Evolutionary conservation across 345 rosid genomes (phyloP), one percentile per base, ranked within the genome.

Genomic region (Boechera divaricarpa): DNA sequence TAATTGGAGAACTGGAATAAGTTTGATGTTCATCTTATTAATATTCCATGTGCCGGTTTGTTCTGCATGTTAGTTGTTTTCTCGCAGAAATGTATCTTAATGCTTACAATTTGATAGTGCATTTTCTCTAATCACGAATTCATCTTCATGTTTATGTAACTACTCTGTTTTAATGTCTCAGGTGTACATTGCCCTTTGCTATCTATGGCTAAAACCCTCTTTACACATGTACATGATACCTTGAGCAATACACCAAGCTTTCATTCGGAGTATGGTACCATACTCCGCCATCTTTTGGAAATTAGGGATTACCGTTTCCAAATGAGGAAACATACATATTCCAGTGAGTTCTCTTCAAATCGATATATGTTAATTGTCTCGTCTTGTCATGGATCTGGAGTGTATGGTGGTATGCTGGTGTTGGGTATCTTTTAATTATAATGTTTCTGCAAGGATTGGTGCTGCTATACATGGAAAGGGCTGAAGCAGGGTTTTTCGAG

Each of bases 181-280:
- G 98, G 90, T 49, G 81, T 71, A 79, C 63, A 67, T 69, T 75
- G 79, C 72, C 89, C 91, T n/a, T 72, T 94, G 82, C 81, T 89
- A 76, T 81, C 94, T 52, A 85, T 87, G 76, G 92, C 79, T 60
- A 94, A 83, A 76, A 67, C 77, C 35, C 86, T 94, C 63, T 91
- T 88, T 83, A 82, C 73, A 81, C 97, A 94, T 80, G 64, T 90
- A 45, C 85, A 73, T 81, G 94, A 94, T 74, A 85, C 89, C 55
- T 67, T 90, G 79, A 86, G 88, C 87, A 88, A 70, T 64, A 89
- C 86, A 49, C 88, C 95, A 55, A 87, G 90, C 85, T 88, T 90
- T 83, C 98, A 92, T 66, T 84, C 88, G 26, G 94, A 94, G 80
- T 94, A 94, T 76, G 97, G 94, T 76, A 79, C 82, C 74, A 88